These are phyloP conservation scores for Exophiala mesophila DNA, from an alignment of 2,329 filamentous ascomycete species.

Conservation along the genomic window DNA sequence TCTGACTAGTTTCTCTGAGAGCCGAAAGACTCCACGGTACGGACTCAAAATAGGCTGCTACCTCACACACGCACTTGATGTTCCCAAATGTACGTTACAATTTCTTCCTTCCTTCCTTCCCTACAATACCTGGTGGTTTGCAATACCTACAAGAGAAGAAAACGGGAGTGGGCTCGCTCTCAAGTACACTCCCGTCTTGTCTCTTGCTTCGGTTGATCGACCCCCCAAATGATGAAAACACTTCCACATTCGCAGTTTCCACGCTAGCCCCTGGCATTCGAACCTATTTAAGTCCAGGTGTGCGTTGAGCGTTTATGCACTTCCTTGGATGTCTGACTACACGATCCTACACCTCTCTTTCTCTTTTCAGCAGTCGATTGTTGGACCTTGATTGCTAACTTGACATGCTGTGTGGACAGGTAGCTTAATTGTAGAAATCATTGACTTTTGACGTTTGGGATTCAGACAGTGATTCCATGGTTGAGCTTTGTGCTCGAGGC, in stretches of 20 bases:
- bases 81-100: constrained; percentile 9
- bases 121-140: too few relatives aligned
- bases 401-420: too few relatives aligned
- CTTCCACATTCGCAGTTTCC: constrained; percentile 61
- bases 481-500: too few relatives aligned
- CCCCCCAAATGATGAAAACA: constrained; percentile 46
- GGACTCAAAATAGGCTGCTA: too few relatives aligned
- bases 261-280: constrained; percentile 48
- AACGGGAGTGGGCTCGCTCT: too few relatives aligned
- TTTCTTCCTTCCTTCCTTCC: background rate
- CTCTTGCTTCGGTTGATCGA: too few relatives aligned
- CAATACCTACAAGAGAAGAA: too few relatives aligned
- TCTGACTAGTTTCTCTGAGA: too few relatives aligned
- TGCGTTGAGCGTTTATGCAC: constrained; percentile 42
- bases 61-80: too few relatives aligned
- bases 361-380: background rate
- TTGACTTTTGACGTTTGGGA: background rate
- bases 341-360: background rate
- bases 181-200: too few relatives aligned
- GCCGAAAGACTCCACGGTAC: too few relatives aligned
- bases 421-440: background rate
- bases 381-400: constrained; percentile 4
- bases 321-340: constrained; percentile 52
- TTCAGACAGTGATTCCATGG: too few relatives aligned
- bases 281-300: constrained; percentile 44